Conservation (phyloP, 1,284 basidiomycete species). For the Cutaneotrichosporon sp. region DNA sequence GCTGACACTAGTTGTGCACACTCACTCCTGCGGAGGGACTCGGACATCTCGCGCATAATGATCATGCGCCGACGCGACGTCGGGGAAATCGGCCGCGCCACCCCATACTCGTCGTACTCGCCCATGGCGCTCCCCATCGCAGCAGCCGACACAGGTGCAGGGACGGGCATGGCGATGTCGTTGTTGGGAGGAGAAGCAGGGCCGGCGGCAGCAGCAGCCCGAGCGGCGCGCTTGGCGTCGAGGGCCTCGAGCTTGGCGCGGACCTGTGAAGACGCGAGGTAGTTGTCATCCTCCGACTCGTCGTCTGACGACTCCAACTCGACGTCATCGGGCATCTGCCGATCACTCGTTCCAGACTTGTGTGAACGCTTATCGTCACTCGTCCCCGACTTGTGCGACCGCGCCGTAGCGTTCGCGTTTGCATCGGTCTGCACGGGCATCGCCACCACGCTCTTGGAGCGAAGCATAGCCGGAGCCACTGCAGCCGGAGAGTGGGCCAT, state of each 20-base stretch:
- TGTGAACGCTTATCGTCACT: constrained; percentile 8
- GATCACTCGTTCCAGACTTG: background rate
- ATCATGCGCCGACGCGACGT: constrained; percentile 44
- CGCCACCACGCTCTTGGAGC: constrained; percentile 48
- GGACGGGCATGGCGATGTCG: constrained; percentile 3
- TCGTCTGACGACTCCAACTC: constrained; percentile 42
- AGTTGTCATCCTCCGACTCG: constrained; percentile 39
- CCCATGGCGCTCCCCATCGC: background rate
- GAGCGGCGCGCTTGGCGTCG: constrained; percentile 22
- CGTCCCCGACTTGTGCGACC: constrained; percentile 16
- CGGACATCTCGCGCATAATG: constrained; percentile 51
- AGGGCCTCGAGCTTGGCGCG: constrained; percentile 41
- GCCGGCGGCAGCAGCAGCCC: background rate
- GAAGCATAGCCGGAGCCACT: constrained; percentile 28
- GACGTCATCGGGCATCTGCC: constrained; percentile 21
- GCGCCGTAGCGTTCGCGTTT: constrained; percentile 42
- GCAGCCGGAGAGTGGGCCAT: constrained; percentile 30
- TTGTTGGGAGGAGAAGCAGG: background rate
- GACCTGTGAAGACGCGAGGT: constrained; percentile 41
- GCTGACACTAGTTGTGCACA: constrained; percentile 1
- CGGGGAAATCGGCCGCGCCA: constrained; percentile 41
- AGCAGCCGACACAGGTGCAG: background rate
- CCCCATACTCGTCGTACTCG: constrained; percentile 32
- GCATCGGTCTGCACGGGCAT: constrained; percentile 48
- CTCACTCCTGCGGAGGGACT: constrained; percentile 48